These are phyloP conservation scores for Penicillium sp. DNA, from an alignment of 2,329 filamentous ascomycete species.

Conservation along the genomic window DNA sequence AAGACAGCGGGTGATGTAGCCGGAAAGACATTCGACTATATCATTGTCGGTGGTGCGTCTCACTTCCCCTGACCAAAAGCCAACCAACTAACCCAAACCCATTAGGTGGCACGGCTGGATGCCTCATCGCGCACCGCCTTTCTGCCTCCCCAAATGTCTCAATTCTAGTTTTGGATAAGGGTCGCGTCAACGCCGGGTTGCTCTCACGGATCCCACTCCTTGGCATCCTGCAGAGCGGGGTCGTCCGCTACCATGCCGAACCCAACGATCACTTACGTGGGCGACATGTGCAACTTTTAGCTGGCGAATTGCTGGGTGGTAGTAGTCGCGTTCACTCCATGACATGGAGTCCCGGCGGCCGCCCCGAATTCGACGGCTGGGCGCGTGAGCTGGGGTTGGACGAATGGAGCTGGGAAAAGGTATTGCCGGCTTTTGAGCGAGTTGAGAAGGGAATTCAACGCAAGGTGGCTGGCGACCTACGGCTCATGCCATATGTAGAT, in stretches of 20 bases:
- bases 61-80: background rate
- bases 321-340: constrained; percentile 1
- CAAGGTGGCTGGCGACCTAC: background rate
- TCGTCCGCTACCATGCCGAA: background rate
- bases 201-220: background rate
- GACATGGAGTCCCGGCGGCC: background rate
- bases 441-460: background rate
- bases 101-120: constrained; percentile 1
- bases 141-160: background rate
- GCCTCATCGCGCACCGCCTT: background rate
- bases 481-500: background rate
- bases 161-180: background rate
- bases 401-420: constrained; percentile 1
- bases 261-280: background rate
- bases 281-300: background rate
- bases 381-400: background rate
- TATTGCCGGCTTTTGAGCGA: background rate
- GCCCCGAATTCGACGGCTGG: constrained; percentile 1
- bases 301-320: constrained; percentile 1
- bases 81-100: background rate
- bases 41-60: background rate
- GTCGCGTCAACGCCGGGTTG: background rate
- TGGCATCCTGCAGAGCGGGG: background rate
- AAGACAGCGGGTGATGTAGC: background rate
- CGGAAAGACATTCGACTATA: background rate